These are phyloP conservation scores for Rhodotorula babjevae DNA, from an alignment of 768 basidiomycete genomes.

Conservation along the genomic window DNA sequence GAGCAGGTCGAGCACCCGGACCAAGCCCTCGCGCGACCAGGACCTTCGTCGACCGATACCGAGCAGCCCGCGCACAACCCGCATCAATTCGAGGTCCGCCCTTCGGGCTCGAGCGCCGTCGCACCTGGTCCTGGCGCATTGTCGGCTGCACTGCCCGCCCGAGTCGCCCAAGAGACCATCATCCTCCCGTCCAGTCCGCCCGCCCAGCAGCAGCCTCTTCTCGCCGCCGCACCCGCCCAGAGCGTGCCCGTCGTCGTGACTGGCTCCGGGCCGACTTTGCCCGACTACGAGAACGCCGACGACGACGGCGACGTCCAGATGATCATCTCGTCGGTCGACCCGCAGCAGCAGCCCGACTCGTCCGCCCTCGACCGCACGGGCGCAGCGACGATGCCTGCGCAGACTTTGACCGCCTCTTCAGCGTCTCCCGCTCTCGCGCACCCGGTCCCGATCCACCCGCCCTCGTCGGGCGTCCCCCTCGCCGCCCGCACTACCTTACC, in stretches of 20 bases:
- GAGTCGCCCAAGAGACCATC: not conserved
- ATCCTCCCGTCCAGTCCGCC: not conserved
- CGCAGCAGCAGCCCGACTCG: no score
- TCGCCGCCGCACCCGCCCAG: not conserved
- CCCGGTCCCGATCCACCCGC: no score
- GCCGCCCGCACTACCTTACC: no score
- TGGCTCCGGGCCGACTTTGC: not conserved
- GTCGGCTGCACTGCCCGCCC: not conserved
- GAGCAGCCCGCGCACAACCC: not conserved
- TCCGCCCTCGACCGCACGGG: no score
- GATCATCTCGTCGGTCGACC: not conserved
- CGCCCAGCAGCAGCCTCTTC: not conserved
- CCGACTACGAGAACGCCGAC: not conserved
- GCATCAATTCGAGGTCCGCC: not conserved
- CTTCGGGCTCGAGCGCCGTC: not conserved
- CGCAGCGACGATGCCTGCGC: not conserved
- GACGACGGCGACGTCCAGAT: not conserved
- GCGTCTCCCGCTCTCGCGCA: no score
- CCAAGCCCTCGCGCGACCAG: no score
- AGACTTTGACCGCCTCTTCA: no score
- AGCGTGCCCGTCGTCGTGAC: not conserved
- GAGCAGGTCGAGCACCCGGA: no score
- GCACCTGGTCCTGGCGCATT: not conserved
- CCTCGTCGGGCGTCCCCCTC: rapidly evolving
- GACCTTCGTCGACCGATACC: no score